phyloP scores from a whole-genome alignment of 306 rosid species.

The Gastrolobium villosum region DNA sequence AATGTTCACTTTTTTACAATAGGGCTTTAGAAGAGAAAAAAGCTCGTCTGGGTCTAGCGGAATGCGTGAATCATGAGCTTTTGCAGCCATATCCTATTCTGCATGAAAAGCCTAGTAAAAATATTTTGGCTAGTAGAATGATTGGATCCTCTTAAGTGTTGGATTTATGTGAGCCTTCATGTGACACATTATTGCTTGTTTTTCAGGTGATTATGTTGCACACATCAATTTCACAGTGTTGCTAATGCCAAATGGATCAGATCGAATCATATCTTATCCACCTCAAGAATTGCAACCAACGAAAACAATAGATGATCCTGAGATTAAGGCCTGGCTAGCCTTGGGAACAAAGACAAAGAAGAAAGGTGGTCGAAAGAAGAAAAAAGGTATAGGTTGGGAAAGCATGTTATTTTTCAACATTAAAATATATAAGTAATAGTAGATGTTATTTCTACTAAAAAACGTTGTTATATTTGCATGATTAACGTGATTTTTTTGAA shows the following conservation, averaged over 20 bases:
- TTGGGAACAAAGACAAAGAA: constrained; percentile 88
- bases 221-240: constrained; percentile 89
- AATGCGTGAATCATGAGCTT: constrained; percentile 93
- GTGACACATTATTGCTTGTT: neutral
- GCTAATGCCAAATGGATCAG: constrained; percentile 97
- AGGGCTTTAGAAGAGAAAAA: constrained; percentile 99
- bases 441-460: no score
- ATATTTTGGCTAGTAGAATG: neutral
- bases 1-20: neutral
- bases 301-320: constrained; percentile 87
- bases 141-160: neutral
- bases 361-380: constrained; percentile 98
- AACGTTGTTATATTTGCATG: no score
- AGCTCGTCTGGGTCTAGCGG: constrained; percentile 85
- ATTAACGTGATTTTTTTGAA: no score
- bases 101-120: constrained; percentile 90
- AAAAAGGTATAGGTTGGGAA: constrained; percentile 72
- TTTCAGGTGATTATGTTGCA: constrained; percentile 93
- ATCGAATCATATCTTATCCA: constrained; percentile 78
- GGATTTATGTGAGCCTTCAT: neutral
- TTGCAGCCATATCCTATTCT: constrained; percentile 95
- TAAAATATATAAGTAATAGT: no score
- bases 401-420: no score
- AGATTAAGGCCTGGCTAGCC: constrained; percentile 92
- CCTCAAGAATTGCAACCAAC: constrained; percentile 85